Evolutionary conservation across 768 basidiomycete genomes (phyloP), one percentile per base, ranked within the genome.

Genomic region (Mycena rebaudengoi): DNA sequence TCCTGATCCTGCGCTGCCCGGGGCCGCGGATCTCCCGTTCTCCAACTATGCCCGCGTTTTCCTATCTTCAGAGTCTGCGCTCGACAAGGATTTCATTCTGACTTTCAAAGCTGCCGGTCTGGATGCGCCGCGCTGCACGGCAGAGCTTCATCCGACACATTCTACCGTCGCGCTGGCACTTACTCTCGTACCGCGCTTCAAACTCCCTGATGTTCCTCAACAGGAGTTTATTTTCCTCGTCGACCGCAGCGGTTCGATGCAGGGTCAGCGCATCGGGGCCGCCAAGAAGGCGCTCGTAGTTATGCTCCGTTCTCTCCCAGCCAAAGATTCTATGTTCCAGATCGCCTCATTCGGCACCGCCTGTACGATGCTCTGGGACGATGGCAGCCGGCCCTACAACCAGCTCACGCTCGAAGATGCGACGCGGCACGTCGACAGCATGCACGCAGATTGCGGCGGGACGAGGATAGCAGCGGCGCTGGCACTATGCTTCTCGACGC

Each of bases 191-290:
- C 82, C 84, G 10, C 74, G 71, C 23, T 83, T 83, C 67, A 70
- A 71, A 25, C 67, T 80, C 1, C 75, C 75, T 1, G 76, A 74
- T 18, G 21, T 80, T 1, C 57, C 62, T 20, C 68, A 71, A 1
- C 82, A 82, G 44, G 84, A 85, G 41, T 86, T 78, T 32, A 73
- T 85, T 1, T 85, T 86, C 61, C 49, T 85, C 13, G 74, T 85
- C 14, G 84, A 85, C 62, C 74, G 83, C 20, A 80, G 77, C 6
- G 78, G 78, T 0, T 82, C 79, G 32, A 85, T 85, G 84, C 0
- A 0, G 0, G 56, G 57, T 10, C 10, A 2, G 13, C 49, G 76
- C 11, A 80, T 83, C 11, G 71, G 71, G 29, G 76, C 72, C 2
- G 81, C 82, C 6, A 77, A 77, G 46, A 62, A 70, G 32, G 78